Evolutionary conservation across 768 basidiomycete species (phyloP).

Genomic region (Pulveroboletus sp.): DNA sequence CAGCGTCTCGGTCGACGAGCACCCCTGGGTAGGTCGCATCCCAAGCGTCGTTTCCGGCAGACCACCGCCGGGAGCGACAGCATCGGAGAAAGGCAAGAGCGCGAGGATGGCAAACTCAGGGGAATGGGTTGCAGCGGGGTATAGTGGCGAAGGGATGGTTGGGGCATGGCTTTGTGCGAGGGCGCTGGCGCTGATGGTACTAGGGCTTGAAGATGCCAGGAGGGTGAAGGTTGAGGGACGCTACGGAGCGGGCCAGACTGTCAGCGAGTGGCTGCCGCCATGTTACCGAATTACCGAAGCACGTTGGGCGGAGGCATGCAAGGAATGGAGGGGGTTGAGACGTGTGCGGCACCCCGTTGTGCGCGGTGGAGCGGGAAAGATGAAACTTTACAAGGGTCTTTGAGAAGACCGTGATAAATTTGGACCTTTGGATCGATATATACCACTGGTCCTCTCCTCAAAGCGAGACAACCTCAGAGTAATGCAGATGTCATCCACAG

Average conservation of each 20-base stretch:
- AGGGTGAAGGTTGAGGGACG: slow-evolving; percentile 12
- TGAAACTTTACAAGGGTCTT: slow-evolving; percentile 21
- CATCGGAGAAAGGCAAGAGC: slow-evolving; percentile 2
- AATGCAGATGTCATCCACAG: background rate
- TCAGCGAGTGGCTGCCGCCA: slow-evolving; percentile 25
- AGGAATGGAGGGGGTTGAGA: slow-evolving; percentile 2
- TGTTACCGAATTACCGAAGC: slow-evolving; percentile 14
- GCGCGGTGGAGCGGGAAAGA: slow-evolving; percentile 23
- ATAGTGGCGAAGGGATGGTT: slow-evolving; percentile 71
- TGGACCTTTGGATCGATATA: background rate
- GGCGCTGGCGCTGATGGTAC: slow-evolving; percentile 58
- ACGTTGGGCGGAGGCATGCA: slow-evolving; percentile 14
- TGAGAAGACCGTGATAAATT: background rate
- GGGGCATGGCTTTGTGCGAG: slow-evolving; percentile 63
- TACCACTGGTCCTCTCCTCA: background rate
- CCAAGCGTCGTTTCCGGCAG: slow-evolving; percentile 48
- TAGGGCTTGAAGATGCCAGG: slow-evolving; percentile 33
- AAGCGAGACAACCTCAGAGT: background rate
- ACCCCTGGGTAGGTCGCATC: slow-evolving; percentile 70
- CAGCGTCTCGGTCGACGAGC: slow-evolving; percentile 54
- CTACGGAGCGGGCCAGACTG: slow-evolving; percentile 21
- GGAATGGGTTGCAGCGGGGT: slow-evolving; percentile 72
- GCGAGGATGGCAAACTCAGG: slow-evolving; percentile 37
- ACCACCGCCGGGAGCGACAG: slow-evolving; percentile 4
- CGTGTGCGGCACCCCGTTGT: background rate